Conservation (phyloP, 2,329 filamentous ascomycete genomes). For the Hawksworthiomyces lignivorus region DNA sequence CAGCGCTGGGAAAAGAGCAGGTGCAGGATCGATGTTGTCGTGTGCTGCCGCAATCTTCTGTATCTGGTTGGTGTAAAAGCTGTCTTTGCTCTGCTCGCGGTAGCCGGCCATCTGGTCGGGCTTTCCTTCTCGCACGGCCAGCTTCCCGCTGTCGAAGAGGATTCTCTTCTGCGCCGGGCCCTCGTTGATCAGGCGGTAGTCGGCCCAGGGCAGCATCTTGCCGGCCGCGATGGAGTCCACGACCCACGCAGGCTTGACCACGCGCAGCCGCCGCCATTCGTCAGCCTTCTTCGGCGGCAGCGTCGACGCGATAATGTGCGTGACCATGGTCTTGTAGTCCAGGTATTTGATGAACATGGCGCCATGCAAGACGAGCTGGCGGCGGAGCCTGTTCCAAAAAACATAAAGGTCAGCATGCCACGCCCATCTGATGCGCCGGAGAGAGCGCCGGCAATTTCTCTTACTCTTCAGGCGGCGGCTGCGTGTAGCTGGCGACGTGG, state of each 20-base stretch:
- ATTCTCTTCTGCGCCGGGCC: slow-evolving; percentile 75
- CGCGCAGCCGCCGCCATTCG: slow-evolving; percentile 79
- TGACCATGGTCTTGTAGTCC: slow-evolving; percentile 88
- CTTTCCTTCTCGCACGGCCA: slow-evolving; percentile 64
- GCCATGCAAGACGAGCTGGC: slow-evolving; percentile 83
- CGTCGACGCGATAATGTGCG: slow-evolving; percentile 87
- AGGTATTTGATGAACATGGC: slow-evolving; percentile 92
- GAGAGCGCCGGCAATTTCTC: too few species aligned
- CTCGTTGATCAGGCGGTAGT: slow-evolving; percentile 78
- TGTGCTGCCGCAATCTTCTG: slow-evolving; percentile 24
- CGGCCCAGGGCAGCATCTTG: slow-evolving; percentile 74
- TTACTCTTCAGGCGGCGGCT: slow-evolving; percentile 76
- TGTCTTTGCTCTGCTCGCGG: slow-evolving; percentile 69
- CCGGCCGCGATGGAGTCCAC: slow-evolving; percentile 81
- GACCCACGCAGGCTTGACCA: slow-evolving; percentile 93
- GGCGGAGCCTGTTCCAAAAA: slow-evolving; percentile 64
- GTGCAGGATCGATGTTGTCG: slow-evolving; percentile 10
- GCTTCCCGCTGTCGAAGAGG: slow-evolving; percentile 49
- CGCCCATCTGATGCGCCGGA: too few species aligned
- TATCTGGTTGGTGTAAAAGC: slow-evolving; percentile 75
- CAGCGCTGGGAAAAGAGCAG: slow-evolving; percentile 4
- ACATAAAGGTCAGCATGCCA: too few species aligned
- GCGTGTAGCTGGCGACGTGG: slow-evolving; percentile 92
- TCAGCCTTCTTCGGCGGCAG: slow-evolving; percentile 88
- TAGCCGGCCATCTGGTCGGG: slow-evolving; percentile 59